Percentiles rank a stretch among this genome's conserved stretches.
Conservation (phyloP, 495 filamentous ascomycete genomes). For the Aspergillus wentii region DNA sequence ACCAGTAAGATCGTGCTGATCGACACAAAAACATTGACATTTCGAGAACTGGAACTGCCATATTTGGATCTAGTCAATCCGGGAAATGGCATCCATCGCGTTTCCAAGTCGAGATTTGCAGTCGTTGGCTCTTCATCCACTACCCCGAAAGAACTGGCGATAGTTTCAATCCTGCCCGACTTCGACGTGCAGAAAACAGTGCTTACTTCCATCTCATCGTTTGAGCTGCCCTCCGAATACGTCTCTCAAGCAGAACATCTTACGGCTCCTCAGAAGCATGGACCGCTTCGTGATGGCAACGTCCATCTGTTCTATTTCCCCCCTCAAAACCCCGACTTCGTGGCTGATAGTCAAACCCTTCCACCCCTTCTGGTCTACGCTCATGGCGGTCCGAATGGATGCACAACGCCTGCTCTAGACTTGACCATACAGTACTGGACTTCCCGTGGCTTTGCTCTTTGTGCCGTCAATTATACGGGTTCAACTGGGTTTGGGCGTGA, state of each 20-base stretch:
- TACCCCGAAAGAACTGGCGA: slow-evolving; percentile 17
- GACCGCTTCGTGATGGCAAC: slow-evolving; percentile 13
- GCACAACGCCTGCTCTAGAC: slow-evolving; percentile 20
- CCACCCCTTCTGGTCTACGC: slow-evolving; percentile 41
- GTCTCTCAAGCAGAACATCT: slow-evolving; percentile 28
- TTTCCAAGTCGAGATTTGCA: slow-evolving; percentile 16
- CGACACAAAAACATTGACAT: slow-evolving; percentile 10
- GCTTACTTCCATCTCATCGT: slow-evolving; percentile 20
- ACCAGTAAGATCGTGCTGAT: slow-evolving; percentile 19
- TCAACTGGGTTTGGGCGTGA: slow-evolving; percentile 43
- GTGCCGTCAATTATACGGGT: slow-evolving; percentile 44
- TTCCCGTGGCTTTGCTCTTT: slow-evolving; percentile 45
- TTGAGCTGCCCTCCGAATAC: slow-evolving; percentile 15
- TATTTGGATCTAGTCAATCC: slow-evolving; percentile 14
- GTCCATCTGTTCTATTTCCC: slow-evolving; percentile 40
- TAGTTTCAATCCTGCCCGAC: slow-evolving; percentile 10
- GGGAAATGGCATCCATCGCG: slow-evolving; percentile 11
- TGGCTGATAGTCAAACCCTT: slow-evolving; percentile 14
- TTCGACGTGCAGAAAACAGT: slow-evolving; percentile 10
- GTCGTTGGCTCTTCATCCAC: slow-evolving; percentile 16
- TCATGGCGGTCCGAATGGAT: slow-evolving; percentile 46
- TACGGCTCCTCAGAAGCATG: slow-evolving; percentile 20
- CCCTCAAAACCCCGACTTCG: slow-evolving; percentile 38
- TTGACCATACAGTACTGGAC: slow-evolving; percentile 45
- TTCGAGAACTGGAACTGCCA: slow-evolving; percentile 16